These are phyloP conservation scores for Yamadazyma oceani DNA, from an alignment of 1,139 yeast genomes.

Conservation along the genomic window DNA sequence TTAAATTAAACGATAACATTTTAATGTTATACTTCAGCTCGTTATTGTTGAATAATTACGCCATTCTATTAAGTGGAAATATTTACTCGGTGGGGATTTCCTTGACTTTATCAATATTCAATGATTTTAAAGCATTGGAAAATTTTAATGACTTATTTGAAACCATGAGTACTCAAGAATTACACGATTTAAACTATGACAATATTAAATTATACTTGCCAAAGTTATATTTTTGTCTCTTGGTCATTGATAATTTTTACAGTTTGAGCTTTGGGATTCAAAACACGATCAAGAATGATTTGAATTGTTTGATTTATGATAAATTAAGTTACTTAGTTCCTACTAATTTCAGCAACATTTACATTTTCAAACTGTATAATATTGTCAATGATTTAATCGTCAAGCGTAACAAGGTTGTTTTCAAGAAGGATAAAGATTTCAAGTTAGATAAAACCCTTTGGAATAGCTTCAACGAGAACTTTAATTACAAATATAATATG, in stretches of 20 bases:
- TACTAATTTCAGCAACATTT: slow-evolving; percentile 14
- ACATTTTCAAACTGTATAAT: slow-evolving; percentile 17
- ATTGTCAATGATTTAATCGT: slow-evolving; percentile 20
- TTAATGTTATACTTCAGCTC: slow-evolving; percentile 44
- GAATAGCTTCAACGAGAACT: slow-evolving; percentile 6
- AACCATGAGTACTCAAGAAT: slow-evolving; percentile 14
- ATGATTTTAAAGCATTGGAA: slow-evolving; percentile 56
- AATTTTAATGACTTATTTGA: slow-evolving; percentile 25
- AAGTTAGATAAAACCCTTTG: slow-evolving; percentile 5
- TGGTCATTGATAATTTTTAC: slow-evolving; percentile 55
- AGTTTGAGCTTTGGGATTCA: slow-evolving; percentile 61
- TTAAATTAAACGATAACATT: slow-evolving; percentile 28
- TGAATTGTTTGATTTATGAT: slow-evolving; percentile 17
- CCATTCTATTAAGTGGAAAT: slow-evolving; percentile 57
- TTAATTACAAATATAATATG: slow-evolving; percentile 3
- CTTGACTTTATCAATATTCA: slow-evolving; percentile 53
- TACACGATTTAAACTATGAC: slow-evolving; percentile 27
- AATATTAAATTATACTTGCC: slow-evolving; percentile 44
- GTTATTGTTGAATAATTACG: slow-evolving; percentile 54
- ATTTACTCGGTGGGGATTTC: slow-evolving; percentile 56
- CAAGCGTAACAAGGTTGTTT: slow-evolving; percentile 16
- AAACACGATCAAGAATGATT: slow-evolving; percentile 22
- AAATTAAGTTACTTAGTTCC: slow-evolving; percentile 19
- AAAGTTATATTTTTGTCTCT: slow-evolving; percentile 48
- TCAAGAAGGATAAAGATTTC: slow-evolving; percentile 10